phyloP scores from a whole-genome alignment of 306 rosid species.

The Quercus ilex region DNA sequence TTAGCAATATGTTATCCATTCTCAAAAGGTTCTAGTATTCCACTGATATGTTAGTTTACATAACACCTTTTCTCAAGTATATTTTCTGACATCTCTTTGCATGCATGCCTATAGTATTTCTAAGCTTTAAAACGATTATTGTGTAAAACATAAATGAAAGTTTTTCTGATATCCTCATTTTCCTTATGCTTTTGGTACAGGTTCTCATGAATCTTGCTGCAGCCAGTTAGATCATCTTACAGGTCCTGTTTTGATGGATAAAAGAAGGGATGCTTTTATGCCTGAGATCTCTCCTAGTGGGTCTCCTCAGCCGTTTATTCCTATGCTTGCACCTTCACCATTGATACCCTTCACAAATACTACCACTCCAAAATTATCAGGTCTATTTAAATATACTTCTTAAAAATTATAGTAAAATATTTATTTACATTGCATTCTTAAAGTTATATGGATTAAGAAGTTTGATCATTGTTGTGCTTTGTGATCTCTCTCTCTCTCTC shows the following conservation, averaged over 20 bases:
- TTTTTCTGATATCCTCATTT: slow-evolving; percentile 13
- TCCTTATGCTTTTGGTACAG: slow-evolving; percentile 40
- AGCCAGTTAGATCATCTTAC: slow-evolving; percentile 25
- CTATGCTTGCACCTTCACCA: slow-evolving; percentile 94
- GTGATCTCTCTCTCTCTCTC: slow-evolving; percentile 20
- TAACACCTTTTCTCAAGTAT: neutral
- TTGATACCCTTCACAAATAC: slow-evolving; percentile 75
- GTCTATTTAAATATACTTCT: slow-evolving; percentile 25
- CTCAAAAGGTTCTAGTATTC: neutral
- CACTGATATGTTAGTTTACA: neutral
- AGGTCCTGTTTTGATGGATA: slow-evolving; percentile 26
- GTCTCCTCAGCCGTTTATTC: slow-evolving; percentile 82
- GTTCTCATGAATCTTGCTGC: slow-evolving; percentile 39
- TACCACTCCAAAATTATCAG: slow-evolving; percentile 79
- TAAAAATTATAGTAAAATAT: neutral
- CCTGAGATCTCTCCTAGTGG: slow-evolving; percentile 65
- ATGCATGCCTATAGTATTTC: neutral
- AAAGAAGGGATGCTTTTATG: slow-evolving; percentile 39
- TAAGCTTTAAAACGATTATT: neutral
- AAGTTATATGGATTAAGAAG: slow-evolving; percentile 2
- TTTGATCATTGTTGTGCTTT: neutral
- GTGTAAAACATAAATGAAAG: neutral
- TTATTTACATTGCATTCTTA: slow-evolving; percentile 10
- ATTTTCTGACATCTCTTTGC: neutral
- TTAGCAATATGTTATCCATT: neutral